These are phyloP conservation scores for Erysiphe neolycopersici DNA, from an alignment of 2,329 filamentous ascomycete genomes.

Conservation along the genomic window DNA sequence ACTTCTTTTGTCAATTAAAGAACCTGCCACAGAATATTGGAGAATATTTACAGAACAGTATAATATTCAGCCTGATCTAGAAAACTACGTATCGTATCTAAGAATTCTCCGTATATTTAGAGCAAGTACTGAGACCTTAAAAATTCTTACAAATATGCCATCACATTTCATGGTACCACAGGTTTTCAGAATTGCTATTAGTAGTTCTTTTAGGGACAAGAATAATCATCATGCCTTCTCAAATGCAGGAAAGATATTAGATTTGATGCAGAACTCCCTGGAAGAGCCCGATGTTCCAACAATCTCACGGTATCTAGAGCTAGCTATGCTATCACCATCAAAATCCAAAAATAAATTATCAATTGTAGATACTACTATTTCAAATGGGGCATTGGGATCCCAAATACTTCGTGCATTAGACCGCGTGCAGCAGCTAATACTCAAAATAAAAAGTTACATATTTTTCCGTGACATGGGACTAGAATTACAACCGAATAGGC, in stretches of 20 bases:
- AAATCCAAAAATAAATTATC: slow-evolving; percentile 13
- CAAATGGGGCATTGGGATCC: slow-evolving; percentile 20
- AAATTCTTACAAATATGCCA: slow-evolving; percentile 30
- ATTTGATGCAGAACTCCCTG: slow-evolving; percentile 26
- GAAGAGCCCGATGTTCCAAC: slow-evolving; percentile 22
- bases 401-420: slow-evolving; percentile 25
- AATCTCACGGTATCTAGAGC: slow-evolving; percentile 28
- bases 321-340: slow-evolving; percentile 17
- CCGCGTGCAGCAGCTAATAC: slow-evolving; percentile 14
- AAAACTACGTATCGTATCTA: slow-evolving; percentile 44
- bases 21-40: slow-evolving; percentile 55
- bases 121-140: slow-evolving; percentile 32
- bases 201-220: slow-evolving; percentile 47
- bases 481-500: not conserved
- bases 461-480: slow-evolving; percentile 3
- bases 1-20: slow-evolving; percentile 28
- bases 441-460: slow-evolving; percentile 9
- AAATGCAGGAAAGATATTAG: slow-evolving; percentile 36
- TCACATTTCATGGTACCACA: slow-evolving; percentile 18
- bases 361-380: slow-evolving; percentile 3
- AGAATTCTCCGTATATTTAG: slow-evolving; percentile 37
- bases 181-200: slow-evolving; percentile 47
- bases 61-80: slow-evolving; percentile 40
- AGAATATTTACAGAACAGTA: slow-evolving; percentile 33
- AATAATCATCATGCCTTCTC: slow-evolving; percentile 43